These are phyloP conservation scores for Calonectria multiphialidica DNA, from an alignment of 2,329 filamentous ascomycete species.

Conservation along the genomic window DNA sequence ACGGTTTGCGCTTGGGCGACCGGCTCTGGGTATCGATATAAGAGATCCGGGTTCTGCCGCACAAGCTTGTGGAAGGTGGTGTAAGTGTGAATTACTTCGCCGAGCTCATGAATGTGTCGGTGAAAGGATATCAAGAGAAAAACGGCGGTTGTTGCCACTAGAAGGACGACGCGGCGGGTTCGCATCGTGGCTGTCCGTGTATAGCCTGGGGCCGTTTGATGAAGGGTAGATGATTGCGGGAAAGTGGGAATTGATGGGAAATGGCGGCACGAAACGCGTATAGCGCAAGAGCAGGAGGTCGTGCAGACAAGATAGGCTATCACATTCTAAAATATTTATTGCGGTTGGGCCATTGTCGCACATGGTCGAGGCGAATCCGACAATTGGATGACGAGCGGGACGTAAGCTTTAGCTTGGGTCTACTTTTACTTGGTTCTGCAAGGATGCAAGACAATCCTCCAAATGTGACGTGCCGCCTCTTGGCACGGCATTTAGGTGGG, in stretches of 20 bases:
- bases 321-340: neutral
- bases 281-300: neutral
- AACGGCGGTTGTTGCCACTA: neutral
- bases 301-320: neutral
- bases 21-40: neutral
- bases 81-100: neutral
- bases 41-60: neutral
- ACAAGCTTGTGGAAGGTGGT: slow-evolving; percentile 6
- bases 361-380: neutral
- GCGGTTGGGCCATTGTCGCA: neutral
- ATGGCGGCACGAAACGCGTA: neutral
- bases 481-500: neutral
- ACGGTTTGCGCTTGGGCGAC: neutral
- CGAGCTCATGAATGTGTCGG: neutral
- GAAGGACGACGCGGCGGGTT: neutral
- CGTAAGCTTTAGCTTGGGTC: neutral
- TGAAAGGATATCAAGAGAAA: neutral
- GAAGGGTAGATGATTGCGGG: neutral
- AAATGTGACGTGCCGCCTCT: neutral
- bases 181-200: neutral
- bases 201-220: neutral
- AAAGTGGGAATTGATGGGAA: neutral
- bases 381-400: neutral
- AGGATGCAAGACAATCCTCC: neutral
- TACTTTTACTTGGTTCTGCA: neutral